phyloP scores from a whole-genome alignment of 495 filamentous ascomycete genomes.

The Aspergillus nanangensis region DNA sequence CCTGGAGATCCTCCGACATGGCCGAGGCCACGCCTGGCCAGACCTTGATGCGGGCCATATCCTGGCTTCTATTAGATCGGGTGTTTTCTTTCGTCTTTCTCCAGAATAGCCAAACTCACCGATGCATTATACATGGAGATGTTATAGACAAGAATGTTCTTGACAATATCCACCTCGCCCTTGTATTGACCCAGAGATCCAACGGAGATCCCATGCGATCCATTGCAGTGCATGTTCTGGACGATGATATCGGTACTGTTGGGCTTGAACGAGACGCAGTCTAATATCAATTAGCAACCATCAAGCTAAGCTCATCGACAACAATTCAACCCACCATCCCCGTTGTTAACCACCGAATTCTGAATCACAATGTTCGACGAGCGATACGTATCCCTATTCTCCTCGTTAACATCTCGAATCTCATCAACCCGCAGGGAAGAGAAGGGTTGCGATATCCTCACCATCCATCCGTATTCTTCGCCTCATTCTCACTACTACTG shows the following conservation, averaged over 20 bases:
- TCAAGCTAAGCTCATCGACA: not conserved
- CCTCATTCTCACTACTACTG: constrained; percentile 45
- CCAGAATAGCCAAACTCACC: constrained; percentile 14
- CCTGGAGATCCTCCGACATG: constrained; percentile 53
- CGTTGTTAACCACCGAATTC: constrained; percentile 63
- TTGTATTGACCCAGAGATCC: constrained; percentile 65
- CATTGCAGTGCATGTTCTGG: constrained; percentile 65
- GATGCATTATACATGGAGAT: constrained; percentile 62
- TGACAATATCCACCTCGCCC: constrained; percentile 59
- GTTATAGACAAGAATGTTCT: constrained; percentile 63
- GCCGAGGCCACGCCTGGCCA: constrained; percentile 54
- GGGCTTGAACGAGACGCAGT: constrained; percentile 77
- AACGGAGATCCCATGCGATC: constrained; percentile 70
- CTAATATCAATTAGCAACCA: constrained; percentile 19
- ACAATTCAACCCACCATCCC: constrained; percentile 57
- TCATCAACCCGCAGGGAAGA: not conserved
- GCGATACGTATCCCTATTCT: constrained; percentile 55
- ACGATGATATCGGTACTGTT: constrained; percentile 72
- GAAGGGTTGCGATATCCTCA: not conserved
- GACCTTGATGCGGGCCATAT: constrained; percentile 69
- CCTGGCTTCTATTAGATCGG: constrained; percentile 18
- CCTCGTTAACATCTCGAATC: not conserved
- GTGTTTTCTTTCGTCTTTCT: not conserved
- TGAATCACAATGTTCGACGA: constrained; percentile 60
- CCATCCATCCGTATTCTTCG: constrained; percentile 70